phyloP scores from a whole-genome alignment of 768 basidiomycete species.

The Naematelia encephala region DNA sequence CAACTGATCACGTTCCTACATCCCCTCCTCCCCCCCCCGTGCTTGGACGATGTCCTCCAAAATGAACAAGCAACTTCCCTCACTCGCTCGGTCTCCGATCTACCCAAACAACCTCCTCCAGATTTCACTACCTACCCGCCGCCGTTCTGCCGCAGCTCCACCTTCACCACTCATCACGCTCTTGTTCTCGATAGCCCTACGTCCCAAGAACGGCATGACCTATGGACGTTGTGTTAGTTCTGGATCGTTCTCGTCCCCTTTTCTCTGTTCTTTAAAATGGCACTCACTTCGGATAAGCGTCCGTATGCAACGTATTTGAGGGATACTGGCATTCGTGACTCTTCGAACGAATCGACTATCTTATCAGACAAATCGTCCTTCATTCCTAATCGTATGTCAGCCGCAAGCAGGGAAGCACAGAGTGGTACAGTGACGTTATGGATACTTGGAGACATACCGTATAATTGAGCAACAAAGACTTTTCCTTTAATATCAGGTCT shows the following conservation, averaged over 20 bases:
- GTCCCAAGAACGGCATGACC: conserved; percentile 83
- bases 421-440: too few species aligned
- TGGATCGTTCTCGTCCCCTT: neutral
- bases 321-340: conserved; percentile 62
- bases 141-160: conserved; percentile 63
- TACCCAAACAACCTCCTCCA: conserved; percentile 49
- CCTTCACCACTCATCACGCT: conserved; percentile 69
- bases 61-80: too few species aligned
- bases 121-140: conserved; percentile 59
- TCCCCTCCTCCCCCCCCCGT: too few species aligned
- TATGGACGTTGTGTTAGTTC: neutral
- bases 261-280: neutral
- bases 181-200: conserved; percentile 91
- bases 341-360: conserved; percentile 59
- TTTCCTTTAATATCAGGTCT: conserved; percentile 61
- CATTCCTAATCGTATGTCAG: conserved; percentile 70
- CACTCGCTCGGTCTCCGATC: too few species aligned
- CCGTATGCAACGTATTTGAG: conserved; percentile 58
- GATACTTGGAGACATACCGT: conserved; percentile 70
- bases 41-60: too few species aligned
- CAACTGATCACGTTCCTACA: too few species aligned
- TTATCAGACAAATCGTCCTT: conserved; percentile 73
- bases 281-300: conserved; percentile 11
- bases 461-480: conserved; percentile 74
- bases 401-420: neutral